Percentiles rank a stretch among this genome's conserved stretches.
phyloP scores from a whole-genome alignment of 129 eudicot species.

The Dittrichia graveolens region DNA sequence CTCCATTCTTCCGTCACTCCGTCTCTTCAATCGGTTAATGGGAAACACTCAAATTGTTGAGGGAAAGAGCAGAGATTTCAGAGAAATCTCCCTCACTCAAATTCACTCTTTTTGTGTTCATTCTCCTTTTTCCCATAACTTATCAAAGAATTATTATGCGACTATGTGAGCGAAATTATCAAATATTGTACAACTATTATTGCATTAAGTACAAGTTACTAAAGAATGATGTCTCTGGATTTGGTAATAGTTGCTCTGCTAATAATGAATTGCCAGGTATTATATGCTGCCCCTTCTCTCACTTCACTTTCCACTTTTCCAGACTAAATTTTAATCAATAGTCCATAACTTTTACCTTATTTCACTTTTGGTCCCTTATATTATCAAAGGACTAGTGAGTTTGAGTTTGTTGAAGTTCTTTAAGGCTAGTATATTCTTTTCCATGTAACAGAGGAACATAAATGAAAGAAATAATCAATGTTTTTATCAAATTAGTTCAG shows the following conservation, averaged over 20 bases:
- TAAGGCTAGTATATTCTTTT: too few species aligned
- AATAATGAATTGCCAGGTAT: constrained; percentile 9
- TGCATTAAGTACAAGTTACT: constrained; percentile 7
- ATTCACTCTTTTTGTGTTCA: neutral
- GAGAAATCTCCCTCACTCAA: constrained; percentile 16
- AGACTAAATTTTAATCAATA: constrained; percentile 9
- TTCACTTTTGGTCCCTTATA: constrained; percentile 10
- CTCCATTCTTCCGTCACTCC: constrained; percentile 51
- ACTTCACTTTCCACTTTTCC: constrained; percentile 8
- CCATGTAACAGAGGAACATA: too few species aligned
- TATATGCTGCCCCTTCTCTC: constrained; percentile 9
- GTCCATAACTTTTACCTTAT: neutral
- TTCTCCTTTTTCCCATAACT: neutral
- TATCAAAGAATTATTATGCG: neutral
- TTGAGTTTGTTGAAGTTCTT: neutral
- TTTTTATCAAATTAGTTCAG: too few species aligned
- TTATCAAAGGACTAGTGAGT: neutral
- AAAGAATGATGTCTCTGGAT: neutral
- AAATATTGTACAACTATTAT: neutral
- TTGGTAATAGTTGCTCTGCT: constrained; percentile 10
- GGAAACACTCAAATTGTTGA: constrained; percentile 15
- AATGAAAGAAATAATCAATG: too few species aligned
- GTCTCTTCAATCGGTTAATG: neutral
- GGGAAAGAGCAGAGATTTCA: constrained; percentile 10
- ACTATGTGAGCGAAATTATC: neutral